A percentile compares a stretch with the other conserved stretches of the same genome.
Evolutionary conservation across 1,284 basidiomycete genomes (phyloP).

Genomic region (Xanthoconium separans): DNA sequence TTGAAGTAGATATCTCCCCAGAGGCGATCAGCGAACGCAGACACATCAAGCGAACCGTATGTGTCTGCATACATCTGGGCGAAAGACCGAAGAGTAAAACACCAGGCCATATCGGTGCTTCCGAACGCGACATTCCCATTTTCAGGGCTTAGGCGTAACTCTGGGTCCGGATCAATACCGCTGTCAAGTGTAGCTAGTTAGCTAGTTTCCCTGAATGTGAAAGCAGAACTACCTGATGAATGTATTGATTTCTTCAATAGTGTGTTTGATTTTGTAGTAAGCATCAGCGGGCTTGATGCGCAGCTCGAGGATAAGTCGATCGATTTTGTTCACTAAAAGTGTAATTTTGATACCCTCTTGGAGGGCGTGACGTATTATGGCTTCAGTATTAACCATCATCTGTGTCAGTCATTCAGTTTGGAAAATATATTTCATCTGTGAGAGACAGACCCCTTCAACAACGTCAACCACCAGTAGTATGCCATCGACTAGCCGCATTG

Average conservation of each 20-base stretch:
- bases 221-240: conserved; percentile 72
- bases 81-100: conserved; percentile 93
- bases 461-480: conserved; percentile 94
- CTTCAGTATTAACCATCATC: conserved; percentile 90
- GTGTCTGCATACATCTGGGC: conserved; percentile 96
- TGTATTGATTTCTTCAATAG: conserved; percentile 97
- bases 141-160: conserved; percentile 88
- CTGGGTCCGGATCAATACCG: conserved; percentile 85
- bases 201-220: background rate
- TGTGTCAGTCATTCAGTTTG: conserved; percentile 32
- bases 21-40: conserved; percentile 78
- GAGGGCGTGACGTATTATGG: conserved; percentile 82
- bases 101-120: conserved; percentile 96
- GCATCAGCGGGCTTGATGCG: conserved; percentile 95
- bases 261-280: conserved; percentile 98
- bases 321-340: conserved; percentile 97
- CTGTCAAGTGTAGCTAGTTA: conserved; percentile 40
- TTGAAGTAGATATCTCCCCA: conserved; percentile 99
- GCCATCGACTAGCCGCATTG: conserved; percentile 90
- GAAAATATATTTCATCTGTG: background rate
- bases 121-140: conserved; percentile 97
- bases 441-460: conserved; percentile 80
- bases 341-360: conserved; percentile 90
- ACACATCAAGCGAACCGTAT: conserved; percentile 73
- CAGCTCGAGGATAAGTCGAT: conserved; percentile 94